Base-by-base conservation (phyloP, 1,284 basidiomycete genomes). In the Leccinum variabile region DNA sequence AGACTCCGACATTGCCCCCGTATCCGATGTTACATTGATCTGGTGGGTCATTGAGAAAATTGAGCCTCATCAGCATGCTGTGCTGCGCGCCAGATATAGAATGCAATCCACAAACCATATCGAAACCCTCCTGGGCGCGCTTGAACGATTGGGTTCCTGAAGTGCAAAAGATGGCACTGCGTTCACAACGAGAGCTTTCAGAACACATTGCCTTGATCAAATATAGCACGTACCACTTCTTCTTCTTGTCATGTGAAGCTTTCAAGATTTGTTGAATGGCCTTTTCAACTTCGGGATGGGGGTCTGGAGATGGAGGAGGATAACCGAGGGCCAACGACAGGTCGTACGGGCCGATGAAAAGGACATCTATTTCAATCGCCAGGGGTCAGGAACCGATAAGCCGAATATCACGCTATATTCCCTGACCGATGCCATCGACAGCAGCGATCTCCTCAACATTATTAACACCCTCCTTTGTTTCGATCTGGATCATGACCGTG, bases 321-420 rank as follows among this genome's bases (percentile, higher is more conserved):
- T 82, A 84, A 35, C 86, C 86, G 30, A 87, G 76, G 1, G 82
- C 79, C 54, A 86, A 79, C 4, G 87, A 87, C 52, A 89, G 79
- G 69, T 89, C 88, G 66, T 84, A 89, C 3, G 88, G 87, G 10
- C 89, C 88, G 61, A 91, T 85, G 76, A 90, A 89, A 3, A 85
- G 74, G 1, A 80, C 80, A 57, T 85, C 83, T 78, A 41, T 61
- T 14, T 13, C 28, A 28, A 28, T 0, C n/a, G 3, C 6, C 6
- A 50, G 52, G 37, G n/a, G 30, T 67, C 49, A 64, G 61, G 7
- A 0, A 1, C 16, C 14, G 18, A 22, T 33, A 32, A 11, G n/a
- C 22, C 0, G 7, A 18, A 10, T 2, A 2, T 3, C n/a, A 53
- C 2, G 25, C 11, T 11, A 7, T 35, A 41, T 57, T 10, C 8